Evolutionary conservation across 345 rosid species (phyloP).

Genomic region (Dipteronia sinensis): DNA sequence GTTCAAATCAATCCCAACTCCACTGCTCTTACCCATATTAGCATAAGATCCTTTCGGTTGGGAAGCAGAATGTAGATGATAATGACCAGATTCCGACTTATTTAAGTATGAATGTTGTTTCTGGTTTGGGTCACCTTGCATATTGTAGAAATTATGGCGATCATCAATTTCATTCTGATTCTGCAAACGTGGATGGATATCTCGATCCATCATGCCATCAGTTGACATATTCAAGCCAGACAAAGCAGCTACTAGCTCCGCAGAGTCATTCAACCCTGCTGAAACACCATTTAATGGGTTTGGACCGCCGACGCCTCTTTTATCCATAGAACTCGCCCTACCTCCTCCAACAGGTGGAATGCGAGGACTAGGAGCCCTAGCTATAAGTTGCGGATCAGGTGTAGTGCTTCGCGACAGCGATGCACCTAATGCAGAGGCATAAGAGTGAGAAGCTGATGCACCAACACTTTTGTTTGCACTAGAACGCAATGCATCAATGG

Average conservation of each 20-base stretch:
- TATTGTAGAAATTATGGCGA: constrained; percentile 35
- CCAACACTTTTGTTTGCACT: constrained; percentile 41
- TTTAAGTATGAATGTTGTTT: constrained; percentile 32
- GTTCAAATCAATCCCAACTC: constrained; percentile 16
- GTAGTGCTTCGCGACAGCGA: constrained; percentile 66
- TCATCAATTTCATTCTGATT: constrained; percentile 39
- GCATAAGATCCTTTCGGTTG: constrained; percentile 23
- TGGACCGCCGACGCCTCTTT: constrained; percentile 37
- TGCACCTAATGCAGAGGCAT: constrained; percentile 64
- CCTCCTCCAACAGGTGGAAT: constrained; percentile 63
- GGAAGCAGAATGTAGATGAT: constrained; percentile 20
- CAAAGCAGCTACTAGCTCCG: constrained; percentile 51
- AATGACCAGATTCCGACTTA: constrained; percentile 26
- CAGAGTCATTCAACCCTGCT: constrained; percentile 37
- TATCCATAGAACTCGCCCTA: constrained; percentile 49
- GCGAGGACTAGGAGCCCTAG: constrained; percentile 60
- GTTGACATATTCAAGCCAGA: constrained; percentile 61
- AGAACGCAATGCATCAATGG: constrained; percentile 38
- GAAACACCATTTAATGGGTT: constrained; percentile 44
- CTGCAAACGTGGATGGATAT: constrained; percentile 34
- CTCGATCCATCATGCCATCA: constrained; percentile 38
- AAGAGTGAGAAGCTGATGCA: constrained; percentile 47
- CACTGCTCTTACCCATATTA: constrained; percentile 22
- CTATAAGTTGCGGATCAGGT: constrained; percentile 62
- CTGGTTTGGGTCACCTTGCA: constrained; percentile 37